Conservation (phyloP, 192 early-diverging fungal genomes). For the Phycomyces blakesleeanus region DNA sequence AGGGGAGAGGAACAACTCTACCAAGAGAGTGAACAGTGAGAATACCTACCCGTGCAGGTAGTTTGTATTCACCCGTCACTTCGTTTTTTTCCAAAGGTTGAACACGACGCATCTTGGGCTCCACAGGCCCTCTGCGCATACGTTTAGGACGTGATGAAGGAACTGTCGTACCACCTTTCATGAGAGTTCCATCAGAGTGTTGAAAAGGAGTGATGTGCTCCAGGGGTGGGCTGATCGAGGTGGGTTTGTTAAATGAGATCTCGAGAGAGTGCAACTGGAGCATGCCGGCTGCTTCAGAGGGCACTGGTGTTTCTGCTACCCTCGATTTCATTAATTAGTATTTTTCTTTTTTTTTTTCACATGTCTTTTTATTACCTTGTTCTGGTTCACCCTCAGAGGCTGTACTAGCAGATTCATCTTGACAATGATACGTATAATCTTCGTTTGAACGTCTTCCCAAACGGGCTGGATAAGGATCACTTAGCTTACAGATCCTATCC, state of each 20-base stretch:
- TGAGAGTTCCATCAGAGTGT: background rate
- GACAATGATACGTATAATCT: no score
- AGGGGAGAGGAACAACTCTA: constrained; percentile 64
- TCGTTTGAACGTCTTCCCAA: background rate
- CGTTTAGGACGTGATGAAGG: constrained; percentile 27
- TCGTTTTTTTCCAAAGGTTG: constrained; percentile 48
- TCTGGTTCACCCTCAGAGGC: background rate
- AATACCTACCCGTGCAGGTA: constrained; percentile 79
- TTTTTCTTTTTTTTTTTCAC: no score
- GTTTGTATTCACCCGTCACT: constrained; percentile 59
- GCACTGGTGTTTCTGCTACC: background rate
- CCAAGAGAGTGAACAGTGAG: constrained; percentile 73
- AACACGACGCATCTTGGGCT: constrained; percentile 34
- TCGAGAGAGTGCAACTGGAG: no score
- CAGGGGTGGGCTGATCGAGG: no score
- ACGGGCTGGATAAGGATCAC: background rate
- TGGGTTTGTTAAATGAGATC: no score
- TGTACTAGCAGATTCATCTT: background rate
- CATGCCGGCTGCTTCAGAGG: no score
- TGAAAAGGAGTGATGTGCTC: no score
- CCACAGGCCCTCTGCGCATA: constrained; percentile 14
- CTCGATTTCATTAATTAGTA: background rate
- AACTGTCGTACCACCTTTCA: constrained; percentile 5
- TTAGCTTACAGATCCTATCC: constrained; percentile 8
- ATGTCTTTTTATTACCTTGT: background rate